These are phyloP conservation scores for Neofusicoccum sp. DNA, from an alignment of 2,329 filamentous ascomycete species.

Conservation along the genomic window DNA sequence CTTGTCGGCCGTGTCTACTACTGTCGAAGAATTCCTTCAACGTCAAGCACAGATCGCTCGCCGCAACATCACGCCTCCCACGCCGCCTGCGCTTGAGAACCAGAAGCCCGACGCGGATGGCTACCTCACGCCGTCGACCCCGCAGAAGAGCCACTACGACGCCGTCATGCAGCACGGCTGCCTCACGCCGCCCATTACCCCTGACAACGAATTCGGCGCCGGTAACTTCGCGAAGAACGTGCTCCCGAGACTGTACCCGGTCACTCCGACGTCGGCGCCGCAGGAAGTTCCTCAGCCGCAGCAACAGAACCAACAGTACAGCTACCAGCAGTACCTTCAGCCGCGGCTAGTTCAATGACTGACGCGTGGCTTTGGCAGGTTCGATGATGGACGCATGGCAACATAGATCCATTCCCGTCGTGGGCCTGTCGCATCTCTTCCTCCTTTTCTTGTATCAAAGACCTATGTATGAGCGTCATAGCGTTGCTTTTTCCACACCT, in stretches of 20 bases:
- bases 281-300: slow-evolving; percentile 28
- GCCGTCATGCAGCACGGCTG: slow-evolving; percentile 68
- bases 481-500: slow-evolving; percentile 32
- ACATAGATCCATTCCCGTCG: slow-evolving; percentile 8
- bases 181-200: slow-evolving; percentile 82
- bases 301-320: slow-evolving; percentile 33
- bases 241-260: slow-evolving; percentile 30
- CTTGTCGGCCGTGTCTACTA: slow-evolving; percentile 62
- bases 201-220: slow-evolving; percentile 54
- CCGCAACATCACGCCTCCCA: slow-evolving; percentile 46
- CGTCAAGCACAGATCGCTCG: slow-evolving; percentile 57
- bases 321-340: slow-evolving; percentile 34
- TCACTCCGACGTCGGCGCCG: slow-evolving; percentile 32
- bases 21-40: slow-evolving; percentile 65
- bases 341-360: slow-evolving; percentile 35
- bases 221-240: slow-evolving; percentile 30
- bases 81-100: slow-evolving; percentile 59
- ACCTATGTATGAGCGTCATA: slow-evolving; percentile 40
- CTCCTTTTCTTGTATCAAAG: slow-evolving; percentile 36
- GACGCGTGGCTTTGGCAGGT: slow-evolving; percentile 13
- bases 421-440: slow-evolving; percentile 11
- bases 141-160: slow-evolving; percentile 70
- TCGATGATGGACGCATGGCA: slow-evolving; percentile 1
- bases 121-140: slow-evolving; percentile 70
- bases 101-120: slow-evolving; percentile 45